Evolutionary conservation across 129 eudicot species (phyloP), one percentile per base, ranked within the genome.

Genomic region (Helianthus tuberosus): DNA sequence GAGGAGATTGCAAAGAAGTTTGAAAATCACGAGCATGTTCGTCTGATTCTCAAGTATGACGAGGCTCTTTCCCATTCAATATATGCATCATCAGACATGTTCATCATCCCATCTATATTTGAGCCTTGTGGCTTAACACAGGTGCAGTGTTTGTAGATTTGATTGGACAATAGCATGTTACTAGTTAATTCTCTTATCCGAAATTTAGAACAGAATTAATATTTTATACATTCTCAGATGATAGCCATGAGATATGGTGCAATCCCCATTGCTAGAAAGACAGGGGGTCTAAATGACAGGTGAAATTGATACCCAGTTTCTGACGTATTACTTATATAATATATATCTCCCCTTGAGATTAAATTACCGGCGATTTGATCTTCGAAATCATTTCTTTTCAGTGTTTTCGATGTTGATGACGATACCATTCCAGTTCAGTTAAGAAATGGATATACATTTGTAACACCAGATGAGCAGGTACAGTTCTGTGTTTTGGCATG

Each of bases 111-210:
- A 27, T 94, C 99, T n/a, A 88, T 94, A 72, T 94, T 94, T 77
- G 99, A 94, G 94, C 99, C 99, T 68, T 94, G 99, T 80, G 99
- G 99, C 71, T 91, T 94, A 63, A 94, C 99, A 69, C 99, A 94
- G 98, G 98, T 93, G 75, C 73, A 38, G 43, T 3, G 7, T 75
- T 54, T 54, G 27, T 49, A 44, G 39, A 29, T 48, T 58, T 14
- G 1, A 58, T 77, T 70, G 6, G 27, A 50, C 16, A 61, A 25
- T 20, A 69, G 25, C 20, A 61, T 61, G 27, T 36, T 29, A 10
- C 49, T 6, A 17, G 13, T 54, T 41, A 12, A 41, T 41, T 39
- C 35, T 64, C 65, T 10, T n/a, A 51, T 64, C 3, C 36, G 36
- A 32, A 32, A 2, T 32, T 32, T 47, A 50, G 70, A 61, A 61